A percentile compares a stretch with the other conserved stretches of the same genome.
Evolutionary conservation across 2,329 filamentous ascomycete species (phyloP).

Genomic region (Aspergillus pseudonomiae): DNA sequence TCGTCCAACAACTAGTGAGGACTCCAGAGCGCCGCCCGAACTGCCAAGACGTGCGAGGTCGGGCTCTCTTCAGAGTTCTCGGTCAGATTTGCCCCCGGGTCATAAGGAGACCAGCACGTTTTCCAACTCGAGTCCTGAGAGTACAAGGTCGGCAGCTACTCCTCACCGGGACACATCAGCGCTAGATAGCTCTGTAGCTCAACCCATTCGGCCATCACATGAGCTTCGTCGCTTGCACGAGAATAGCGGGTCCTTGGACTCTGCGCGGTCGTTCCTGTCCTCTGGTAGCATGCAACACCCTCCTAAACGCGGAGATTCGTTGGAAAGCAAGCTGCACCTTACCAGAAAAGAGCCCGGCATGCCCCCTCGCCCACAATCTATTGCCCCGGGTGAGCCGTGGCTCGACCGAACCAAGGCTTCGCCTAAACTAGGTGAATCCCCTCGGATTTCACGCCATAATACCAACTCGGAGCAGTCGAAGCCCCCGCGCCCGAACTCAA

Average conservation of each 20-base stretch:
- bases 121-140: constrained; percentile 39
- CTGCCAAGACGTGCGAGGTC: constrained; percentile 66
- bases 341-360: constrained; percentile 65
- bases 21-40: constrained; percentile 79
- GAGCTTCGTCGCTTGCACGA: constrained; percentile 61
- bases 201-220: constrained; percentile 57
- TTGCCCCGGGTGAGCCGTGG: constrained; percentile 37
- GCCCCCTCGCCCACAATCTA: constrained; percentile 36
- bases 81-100: constrained; percentile 43
- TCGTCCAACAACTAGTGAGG: constrained; percentile 50
- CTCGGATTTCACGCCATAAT: constrained; percentile 56
- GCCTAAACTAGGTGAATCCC: constrained; percentile 47
- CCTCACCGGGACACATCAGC: constrained; percentile 37
- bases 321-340: constrained; percentile 56
- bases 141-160: constrained; percentile 25
- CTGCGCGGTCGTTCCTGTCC: constrained; percentile 37
- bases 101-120: constrained; percentile 45
- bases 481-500: constrained; percentile 52
- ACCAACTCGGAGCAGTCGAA: constrained; percentile 21
- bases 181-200: constrained; percentile 28
- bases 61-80: constrained; percentile 51
- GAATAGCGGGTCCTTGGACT: constrained; percentile 49
- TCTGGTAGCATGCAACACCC: constrained; percentile 38
- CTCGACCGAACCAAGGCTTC: constrained; percentile 43
- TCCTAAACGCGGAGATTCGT: constrained; percentile 64